phyloP scores from a whole-genome alignment of 805 yeast genomes.

The Teunomyces tritomae region DNA sequence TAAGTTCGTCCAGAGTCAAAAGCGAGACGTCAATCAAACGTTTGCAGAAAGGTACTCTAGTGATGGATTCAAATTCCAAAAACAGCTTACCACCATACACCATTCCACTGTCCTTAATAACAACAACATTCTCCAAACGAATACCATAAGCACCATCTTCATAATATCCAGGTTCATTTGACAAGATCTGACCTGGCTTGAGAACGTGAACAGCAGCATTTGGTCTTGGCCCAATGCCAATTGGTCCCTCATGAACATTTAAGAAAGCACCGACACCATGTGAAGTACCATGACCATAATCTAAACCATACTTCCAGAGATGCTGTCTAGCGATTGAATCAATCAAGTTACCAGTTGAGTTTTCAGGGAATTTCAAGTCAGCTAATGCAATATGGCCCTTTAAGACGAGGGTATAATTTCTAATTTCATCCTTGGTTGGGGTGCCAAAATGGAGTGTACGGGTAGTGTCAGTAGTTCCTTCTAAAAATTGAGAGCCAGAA shows the following conservation, averaged over 20 bases:
- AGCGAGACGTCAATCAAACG: constrained; percentile 62
- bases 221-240: constrained; percentile 58
- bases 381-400: constrained; percentile 56
- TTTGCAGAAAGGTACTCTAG: constrained; percentile 80
- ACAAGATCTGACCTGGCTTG: constrained; percentile 52
- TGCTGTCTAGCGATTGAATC: constrained; percentile 59
- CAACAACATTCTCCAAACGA: constrained; percentile 53
- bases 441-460: constrained; percentile 54
- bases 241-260: constrained; percentile 63
- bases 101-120: constrained; percentile 40
- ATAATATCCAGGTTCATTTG: constrained; percentile 65
- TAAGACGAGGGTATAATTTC: constrained; percentile 55
- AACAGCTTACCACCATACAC: constrained; percentile 54
- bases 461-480: constrained; percentile 65
- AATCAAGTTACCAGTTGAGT: constrained; percentile 51
- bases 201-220: constrained; percentile 44
- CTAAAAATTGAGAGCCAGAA: constrained; percentile 60
- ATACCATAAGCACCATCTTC: constrained; percentile 60
- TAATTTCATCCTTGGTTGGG: constrained; percentile 46
- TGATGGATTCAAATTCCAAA: constrained; percentile 76
- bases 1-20: constrained; percentile 58
- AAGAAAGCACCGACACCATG: constrained; percentile 64
- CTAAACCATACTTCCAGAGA: constrained; percentile 56
- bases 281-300: constrained; percentile 63
- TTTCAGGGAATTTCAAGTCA: constrained; percentile 50